phyloP scores from a whole-genome alignment of 2,329 filamentous ascomycete species.

The Penicillium sclerotigenum region DNA sequence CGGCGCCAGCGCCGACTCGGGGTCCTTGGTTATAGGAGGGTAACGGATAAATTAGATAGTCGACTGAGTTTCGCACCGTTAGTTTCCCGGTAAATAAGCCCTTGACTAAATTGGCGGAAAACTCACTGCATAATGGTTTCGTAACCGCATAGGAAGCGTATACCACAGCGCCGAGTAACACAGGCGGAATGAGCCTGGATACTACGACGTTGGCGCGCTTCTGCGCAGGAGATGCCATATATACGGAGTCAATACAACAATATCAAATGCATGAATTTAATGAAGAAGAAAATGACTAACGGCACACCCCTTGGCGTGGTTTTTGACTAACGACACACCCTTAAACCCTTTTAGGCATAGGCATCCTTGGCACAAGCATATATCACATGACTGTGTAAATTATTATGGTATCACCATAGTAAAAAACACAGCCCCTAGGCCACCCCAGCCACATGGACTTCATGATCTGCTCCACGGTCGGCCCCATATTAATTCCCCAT shows the following conservation, averaged over 20 bases:
- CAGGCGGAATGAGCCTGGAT: constrained; percentile 65
- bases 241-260: constrained; percentile 13
- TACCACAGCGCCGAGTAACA: constrained; percentile 64
- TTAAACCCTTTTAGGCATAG: too few species aligned
- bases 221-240: constrained; percentile 36
- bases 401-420: too few species aligned
- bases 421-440: too few species aligned
- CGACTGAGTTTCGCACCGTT: constrained; percentile 50
- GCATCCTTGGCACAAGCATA: too few species aligned
- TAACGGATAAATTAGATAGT: constrained; percentile 63
- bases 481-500: too few species aligned
- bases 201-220: constrained; percentile 56
- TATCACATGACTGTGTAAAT: too few species aligned
- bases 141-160: constrained; percentile 72
- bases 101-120: background rate
- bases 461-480: too few species aligned
- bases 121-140: constrained; percentile 65
- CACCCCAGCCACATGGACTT: too few species aligned
- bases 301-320: too few species aligned
- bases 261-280: constrained; percentile 17
- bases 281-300: too few species aligned
- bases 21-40: constrained; percentile 37
- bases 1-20: constrained; percentile 59
- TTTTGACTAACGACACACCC: too few species aligned
- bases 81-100: background rate